Evolutionary conservation across 140 eudicot species (phyloP).

Genomic region (Anethum foeniculum): DNA sequence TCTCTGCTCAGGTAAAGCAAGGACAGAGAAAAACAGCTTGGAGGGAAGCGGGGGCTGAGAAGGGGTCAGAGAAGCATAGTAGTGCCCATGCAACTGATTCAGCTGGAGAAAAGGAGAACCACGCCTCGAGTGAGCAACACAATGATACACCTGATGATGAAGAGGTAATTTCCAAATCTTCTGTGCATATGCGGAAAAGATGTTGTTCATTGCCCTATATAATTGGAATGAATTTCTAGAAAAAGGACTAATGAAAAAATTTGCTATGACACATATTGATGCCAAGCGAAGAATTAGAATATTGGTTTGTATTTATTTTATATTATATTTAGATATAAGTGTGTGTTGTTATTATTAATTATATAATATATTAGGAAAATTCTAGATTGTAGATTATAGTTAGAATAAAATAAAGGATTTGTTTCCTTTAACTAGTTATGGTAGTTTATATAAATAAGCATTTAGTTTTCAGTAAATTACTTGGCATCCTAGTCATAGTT

Average conservation of each 20-base stretch:
- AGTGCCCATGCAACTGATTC: slow-evolving; percentile 38
- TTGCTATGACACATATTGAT: neutral
- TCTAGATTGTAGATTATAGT: too few relatives aligned
- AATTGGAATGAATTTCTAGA: neutral
- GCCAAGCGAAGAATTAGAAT: too few relatives aligned
- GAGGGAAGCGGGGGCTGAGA: slow-evolving; percentile 51
- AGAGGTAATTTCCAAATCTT: slow-evolving; percentile 36
- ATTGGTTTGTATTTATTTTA: too few relatives aligned
- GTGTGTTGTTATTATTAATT: too few relatives aligned
- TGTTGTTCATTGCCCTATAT: neutral
- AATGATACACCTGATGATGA: slow-evolving; percentile 56
- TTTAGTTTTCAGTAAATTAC: too few relatives aligned
- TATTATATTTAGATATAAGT: too few relatives aligned
- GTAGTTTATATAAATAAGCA: too few relatives aligned
- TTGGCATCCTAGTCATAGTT: too few relatives aligned
- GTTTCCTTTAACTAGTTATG: too few relatives aligned
- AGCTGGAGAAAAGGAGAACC: slow-evolving; percentile 51
- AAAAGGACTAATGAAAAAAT: neutral
- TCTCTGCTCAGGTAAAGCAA: slow-evolving; percentile 42
- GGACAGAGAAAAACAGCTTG: slow-evolving; percentile 44
- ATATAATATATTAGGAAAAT: too few relatives aligned
- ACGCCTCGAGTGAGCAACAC: slow-evolving; percentile 47
- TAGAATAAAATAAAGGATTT: too few relatives aligned
- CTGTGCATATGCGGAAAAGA: neutral
- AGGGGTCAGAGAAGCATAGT: slow-evolving; percentile 56